phyloP scores from a whole-genome alignment of 768 basidiomycete species.

The Boletellus sp. region DNA sequence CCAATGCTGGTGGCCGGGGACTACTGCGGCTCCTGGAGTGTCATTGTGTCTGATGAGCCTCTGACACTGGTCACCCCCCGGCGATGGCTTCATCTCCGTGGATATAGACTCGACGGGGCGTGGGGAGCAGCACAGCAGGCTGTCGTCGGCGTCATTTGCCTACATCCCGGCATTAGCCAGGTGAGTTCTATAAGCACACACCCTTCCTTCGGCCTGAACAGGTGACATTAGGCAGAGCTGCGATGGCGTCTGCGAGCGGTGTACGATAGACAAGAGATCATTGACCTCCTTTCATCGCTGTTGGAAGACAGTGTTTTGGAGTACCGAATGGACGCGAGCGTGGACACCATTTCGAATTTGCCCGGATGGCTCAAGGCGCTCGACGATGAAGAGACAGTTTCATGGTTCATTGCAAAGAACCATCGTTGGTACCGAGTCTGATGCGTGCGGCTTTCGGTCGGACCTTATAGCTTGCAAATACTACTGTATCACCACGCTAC shows the following conservation, averaged over 20 bases:
- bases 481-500: no score
- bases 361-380: conserved; percentile 35
- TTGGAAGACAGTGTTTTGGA: conserved; percentile 49
- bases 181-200: conserved; percentile 35
- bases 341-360: conserved; percentile 8
- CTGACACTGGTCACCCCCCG: conserved; percentile 55
- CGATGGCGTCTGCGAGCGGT: conserved; percentile 67
- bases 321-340: conserved; percentile 9
- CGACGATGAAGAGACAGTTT: conserved; percentile 49
- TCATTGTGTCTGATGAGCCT: conserved; percentile 45
- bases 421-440: conserved; percentile 67
- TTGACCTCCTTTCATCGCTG: conserved; percentile 57
- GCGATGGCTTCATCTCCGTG: conserved; percentile 75
- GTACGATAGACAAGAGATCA: conserved; percentile 73
- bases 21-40: conserved; percentile 53
- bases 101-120: conserved; percentile 51
- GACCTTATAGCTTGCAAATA: no score
- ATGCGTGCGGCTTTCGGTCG: background rate
- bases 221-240: conserved; percentile 52
- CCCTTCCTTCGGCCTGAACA: conserved; percentile 5
- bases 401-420: conserved; percentile 54
- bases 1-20: conserved; percentile 55
- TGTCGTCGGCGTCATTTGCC: conserved; percentile 60
- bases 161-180: conserved; percentile 72
- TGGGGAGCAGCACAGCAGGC: conserved; percentile 75